Evolutionary conservation across 371 early-diverging fungal genomes (phyloP), one percentile per base, ranked within the genome.

Genomic region (Nematocida ausubeli): DNA sequence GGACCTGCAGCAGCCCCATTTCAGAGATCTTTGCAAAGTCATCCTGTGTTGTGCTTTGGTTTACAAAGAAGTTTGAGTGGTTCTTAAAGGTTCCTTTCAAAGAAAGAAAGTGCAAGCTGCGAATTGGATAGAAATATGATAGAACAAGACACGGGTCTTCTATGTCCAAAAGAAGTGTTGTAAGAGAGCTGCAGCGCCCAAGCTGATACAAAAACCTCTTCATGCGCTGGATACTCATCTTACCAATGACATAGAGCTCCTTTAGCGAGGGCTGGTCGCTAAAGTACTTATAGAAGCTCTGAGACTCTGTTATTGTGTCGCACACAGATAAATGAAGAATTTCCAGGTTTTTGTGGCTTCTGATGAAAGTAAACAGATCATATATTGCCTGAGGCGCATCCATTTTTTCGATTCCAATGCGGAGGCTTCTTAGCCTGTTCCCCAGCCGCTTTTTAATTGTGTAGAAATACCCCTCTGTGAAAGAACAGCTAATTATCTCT

Each of bases 391-490:
- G 78, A 6, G 78, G 67, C 2, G 78, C 78, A 56, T 75, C 78
- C 78, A 75, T 75, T 34, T 54, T 64, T 39, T 75, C 78, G 6
- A 75, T 75, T 35, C 78, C 78, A 64, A 75, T 75, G 1, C 78
- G 34, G 26, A 75, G 51, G 58, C 78, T 65, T 39, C 47, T 16
- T 28, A 75, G 68, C 24, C 78, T 50, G 64, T 75, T 66, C 32
- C 78, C 78, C 1, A 75, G 68, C 52, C 78, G 7, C 66, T 75
- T 75, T 49, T 75, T 75, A 24, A 75, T 75, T 0, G 78, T 75
- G 50, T 75, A 75, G 66, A 75, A 75, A 42, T 75, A 75, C 32
- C 78, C 78, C 58, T 75, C 78, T 57, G 78, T 75, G 64, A 75
- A 75, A 14, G 64, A 66, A 7, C 34, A 5, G 47, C 67, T 75